Evolutionary conservation across 495 filamentous ascomycete species (phyloP), one percentile per base, ranked within the genome.

Genomic region (Elaphomyces granulatus): DNA sequence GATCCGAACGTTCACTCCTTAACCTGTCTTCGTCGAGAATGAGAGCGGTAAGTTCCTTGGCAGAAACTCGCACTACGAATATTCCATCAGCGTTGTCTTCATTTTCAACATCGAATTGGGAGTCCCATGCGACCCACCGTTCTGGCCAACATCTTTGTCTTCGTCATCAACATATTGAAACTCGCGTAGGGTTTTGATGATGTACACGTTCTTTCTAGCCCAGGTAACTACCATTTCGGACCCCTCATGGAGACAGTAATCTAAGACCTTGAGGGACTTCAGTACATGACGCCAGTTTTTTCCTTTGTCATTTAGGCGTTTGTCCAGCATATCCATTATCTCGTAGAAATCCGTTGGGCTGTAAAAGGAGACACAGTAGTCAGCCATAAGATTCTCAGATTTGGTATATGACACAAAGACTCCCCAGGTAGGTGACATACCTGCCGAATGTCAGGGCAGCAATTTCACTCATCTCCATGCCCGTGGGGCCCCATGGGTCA

Each of bases 271-370:
- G 41, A 99, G 64, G 19, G 87, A 90, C 64, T 99, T 99, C 40
- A 99, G 68, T 2, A 99, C 92, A 59, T 99, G 92, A 49, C 92
- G 78, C 92, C 92, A 99, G 60, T 99, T 99, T 71, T 94, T 99
- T 50, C 92, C 92, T 60, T 99, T 99, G 57, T 99, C 92, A 50
- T 99, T 99, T 50, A 99, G 68, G 44, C 92, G 81, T 69, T 96
- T 96, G 62, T 96, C 92, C 44, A 99, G 68, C 90, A 99, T 99
- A 60, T 96, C 92, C 79, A 99, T 94, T 50, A 99, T 94, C 54
- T 99, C 87, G 67, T 93, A 92, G 63, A 96, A 99, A 59, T 95
- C 90, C 54, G 78, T 86, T n/a, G 82, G 83, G 53, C 87, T 94
- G 53, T 32, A 41, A 31, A 43, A 21, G 40, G 20, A 37, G 42